Base-by-base conservation (phyloP, 2,329 filamentous ascomycete genomes). In the Thermothelomyces thermophilus region DNA sequence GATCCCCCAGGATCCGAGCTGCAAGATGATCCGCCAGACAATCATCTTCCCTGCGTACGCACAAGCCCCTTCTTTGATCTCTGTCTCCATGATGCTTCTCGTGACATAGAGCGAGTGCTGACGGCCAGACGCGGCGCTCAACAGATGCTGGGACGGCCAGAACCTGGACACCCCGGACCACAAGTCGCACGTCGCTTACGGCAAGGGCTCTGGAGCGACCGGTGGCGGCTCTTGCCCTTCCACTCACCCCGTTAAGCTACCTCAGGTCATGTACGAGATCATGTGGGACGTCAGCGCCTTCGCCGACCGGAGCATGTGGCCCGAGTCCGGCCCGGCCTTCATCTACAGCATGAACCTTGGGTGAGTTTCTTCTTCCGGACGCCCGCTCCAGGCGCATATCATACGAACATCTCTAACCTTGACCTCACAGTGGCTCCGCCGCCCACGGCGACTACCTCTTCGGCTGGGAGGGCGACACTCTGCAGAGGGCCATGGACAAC, bases 11-110 rank as follows among this genome's bases (percentile, higher is more conserved):
- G 63, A 67, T 51, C 64, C 69, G 52, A 65, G 57, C 48, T 75
- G 72, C 68, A 74, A 75, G 66, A 73, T 75, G 68, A 75, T 76
- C 66, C 70, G 73, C 54, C 72, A 74, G 60, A 75, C 73, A 59
- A 71, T 75, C 62, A 73, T 75, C 63, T 76, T 75, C 65, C 69
- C 70, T 5, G 64, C 66, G 66, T 61, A 57, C 30, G 56, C 33
- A 10, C 33, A 11, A 6, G 8, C 24, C 22, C 13, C 14, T 17
- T 13, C 17, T 19, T 8, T 11, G 3, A 5, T 3, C 14, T 26
- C 37, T 26, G 3, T n/a, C n/a, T 40, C 19, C 20, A n/a, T 35
- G 13, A 11, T 11, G 6, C 16, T 20, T 28, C 10, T 5, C 14
- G 14, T 7, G n/a, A 14, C 10, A 26, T 17, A 13, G 33, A 24